Conservation (phyloP, 306 rosid genomes). For the Castanea sativa region DNA sequence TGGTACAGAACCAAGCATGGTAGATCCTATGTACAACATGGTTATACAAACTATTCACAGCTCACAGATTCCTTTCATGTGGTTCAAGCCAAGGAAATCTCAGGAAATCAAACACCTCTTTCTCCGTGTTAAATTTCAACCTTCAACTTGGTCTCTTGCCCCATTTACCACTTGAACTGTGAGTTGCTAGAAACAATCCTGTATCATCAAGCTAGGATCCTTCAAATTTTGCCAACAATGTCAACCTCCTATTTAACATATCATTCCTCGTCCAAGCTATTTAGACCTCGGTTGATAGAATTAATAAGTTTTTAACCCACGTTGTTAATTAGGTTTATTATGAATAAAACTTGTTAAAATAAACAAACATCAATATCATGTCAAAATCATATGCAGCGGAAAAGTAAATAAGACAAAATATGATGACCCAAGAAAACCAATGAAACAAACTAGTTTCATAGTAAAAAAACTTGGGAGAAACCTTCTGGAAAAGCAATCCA, state of each 20-base stretch:
- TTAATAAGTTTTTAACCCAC: too few relatives aligned
- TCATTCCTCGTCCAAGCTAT: conserved; percentile 87
- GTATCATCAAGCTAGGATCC: conserved; percentile 91
- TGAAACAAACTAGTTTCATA: too few relatives aligned
- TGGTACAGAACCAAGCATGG: neutral
- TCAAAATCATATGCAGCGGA: too few relatives aligned
- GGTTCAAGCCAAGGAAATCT: conserved; percentile 90
- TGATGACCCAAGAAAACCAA: too few relatives aligned
- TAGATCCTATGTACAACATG: neutral
- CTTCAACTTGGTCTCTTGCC: conserved; percentile 78
- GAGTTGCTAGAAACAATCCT: conserved; percentile 72
- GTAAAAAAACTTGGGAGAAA: too few relatives aligned
- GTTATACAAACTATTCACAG: neutral
- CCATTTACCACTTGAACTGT: conserved; percentile 65
- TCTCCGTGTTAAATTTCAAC: conserved; percentile 72
- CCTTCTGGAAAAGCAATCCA: too few relatives aligned
- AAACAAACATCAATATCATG: too few relatives aligned
- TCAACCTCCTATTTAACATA: conserved; percentile 85
- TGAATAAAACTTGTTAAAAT: too few relatives aligned
- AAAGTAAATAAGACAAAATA: too few relatives aligned
- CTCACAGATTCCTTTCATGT: conserved; percentile 77
- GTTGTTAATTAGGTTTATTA: too few relatives aligned
- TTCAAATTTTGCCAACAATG: conserved; percentile 77
- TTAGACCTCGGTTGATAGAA: too few relatives aligned
- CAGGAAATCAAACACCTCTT: conserved; percentile 78